Conservation (phyloP, 768 basidiomycete genomes). For the Phylloporus arenicola region DNA sequence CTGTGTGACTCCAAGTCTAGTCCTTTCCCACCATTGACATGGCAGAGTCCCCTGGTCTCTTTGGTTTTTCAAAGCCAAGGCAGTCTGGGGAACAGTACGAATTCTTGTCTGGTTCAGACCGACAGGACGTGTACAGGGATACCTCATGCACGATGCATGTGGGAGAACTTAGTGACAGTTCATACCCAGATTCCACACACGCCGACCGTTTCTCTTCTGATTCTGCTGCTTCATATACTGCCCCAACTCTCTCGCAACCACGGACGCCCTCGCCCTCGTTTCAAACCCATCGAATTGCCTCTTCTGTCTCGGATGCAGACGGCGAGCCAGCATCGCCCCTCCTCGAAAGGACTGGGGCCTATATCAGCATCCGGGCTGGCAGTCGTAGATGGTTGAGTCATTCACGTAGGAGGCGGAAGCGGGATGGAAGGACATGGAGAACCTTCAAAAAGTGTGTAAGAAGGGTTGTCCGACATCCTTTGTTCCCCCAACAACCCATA, state of each 20-base stretch:
- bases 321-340: conserved; percentile 50
- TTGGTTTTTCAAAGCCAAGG: conserved; percentile 10
- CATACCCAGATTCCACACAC: conserved; percentile 26
- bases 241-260: conserved; percentile 60
- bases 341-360: conserved; percentile 25
- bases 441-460: conserved; percentile 50
- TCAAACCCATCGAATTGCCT: conserved; percentile 43
- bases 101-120: conserved; percentile 41
- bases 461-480: conserved; percentile 59
- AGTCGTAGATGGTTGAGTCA: conserved; percentile 55
- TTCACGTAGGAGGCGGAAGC: conserved; percentile 48
- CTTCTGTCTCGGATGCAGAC: conserved; percentile 58
- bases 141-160: conserved; percentile 5
- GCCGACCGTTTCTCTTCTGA: conserved; percentile 22
- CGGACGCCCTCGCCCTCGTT: conserved; percentile 57
- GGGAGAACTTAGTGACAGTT: conserved; percentile 7
- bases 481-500: conserved; percentile 74
- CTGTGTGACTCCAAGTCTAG: not conserved
- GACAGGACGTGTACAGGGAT: conserved; percentile 32
- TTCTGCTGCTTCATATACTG: conserved; percentile 30
- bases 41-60: conserved; percentile 12
- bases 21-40: conserved; percentile 16
- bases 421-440: conserved; percentile 44
- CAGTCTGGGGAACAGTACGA: conserved; percentile 38
- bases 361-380: conserved; percentile 41